Conservation (phyloP, 2,329 filamentous ascomycete species). For the Fusarium subtropicale region DNA sequence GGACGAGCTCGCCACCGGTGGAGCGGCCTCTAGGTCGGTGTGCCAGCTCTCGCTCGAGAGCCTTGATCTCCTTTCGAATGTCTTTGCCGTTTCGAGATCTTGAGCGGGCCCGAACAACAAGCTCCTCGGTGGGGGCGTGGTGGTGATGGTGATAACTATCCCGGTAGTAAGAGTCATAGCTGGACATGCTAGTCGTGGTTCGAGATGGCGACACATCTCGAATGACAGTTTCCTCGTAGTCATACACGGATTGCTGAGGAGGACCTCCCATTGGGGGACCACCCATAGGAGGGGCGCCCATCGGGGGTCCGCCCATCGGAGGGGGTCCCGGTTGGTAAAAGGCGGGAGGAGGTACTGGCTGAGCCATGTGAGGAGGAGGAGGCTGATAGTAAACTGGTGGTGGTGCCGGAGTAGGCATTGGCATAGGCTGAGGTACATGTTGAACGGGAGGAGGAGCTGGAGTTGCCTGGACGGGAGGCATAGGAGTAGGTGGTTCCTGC, state of each 20-base stretch:
- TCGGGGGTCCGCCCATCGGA: slow-evolving; percentile 45
- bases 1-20: slow-evolving; percentile 64
- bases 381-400: slow-evolving; percentile 8
- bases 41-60: slow-evolving; percentile 68
- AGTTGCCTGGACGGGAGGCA: slow-evolving; percentile 51
- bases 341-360: slow-evolving; percentile 31
- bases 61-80: slow-evolving; percentile 77
- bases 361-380: slow-evolving; percentile 20
- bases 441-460: slow-evolving; percentile 52
- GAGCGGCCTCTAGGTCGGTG: slow-evolving; percentile 53
- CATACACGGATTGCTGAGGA: slow-evolving; percentile 49
- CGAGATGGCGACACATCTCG: slow-evolving; percentile 64
- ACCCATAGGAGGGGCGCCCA: slow-evolving; percentile 48
- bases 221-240: slow-evolving; percentile 61
- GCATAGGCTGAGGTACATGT: slow-evolving; percentile 42
- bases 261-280: slow-evolving; percentile 49
- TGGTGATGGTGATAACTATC: slow-evolving; percentile 49
- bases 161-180: slow-evolving; percentile 48
- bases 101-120: slow-evolving; percentile 58
- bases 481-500: slow-evolving; percentile 15
- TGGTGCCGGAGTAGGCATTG: background rate
- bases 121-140: slow-evolving; percentile 46
- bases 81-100: slow-evolving; percentile 67
- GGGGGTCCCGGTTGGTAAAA: slow-evolving; percentile 1
- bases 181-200: slow-evolving; percentile 52